Base-by-base conservation (phyloP, 1,284 basidiomycete genomes). In the Neolentinus lepideus region DNA sequence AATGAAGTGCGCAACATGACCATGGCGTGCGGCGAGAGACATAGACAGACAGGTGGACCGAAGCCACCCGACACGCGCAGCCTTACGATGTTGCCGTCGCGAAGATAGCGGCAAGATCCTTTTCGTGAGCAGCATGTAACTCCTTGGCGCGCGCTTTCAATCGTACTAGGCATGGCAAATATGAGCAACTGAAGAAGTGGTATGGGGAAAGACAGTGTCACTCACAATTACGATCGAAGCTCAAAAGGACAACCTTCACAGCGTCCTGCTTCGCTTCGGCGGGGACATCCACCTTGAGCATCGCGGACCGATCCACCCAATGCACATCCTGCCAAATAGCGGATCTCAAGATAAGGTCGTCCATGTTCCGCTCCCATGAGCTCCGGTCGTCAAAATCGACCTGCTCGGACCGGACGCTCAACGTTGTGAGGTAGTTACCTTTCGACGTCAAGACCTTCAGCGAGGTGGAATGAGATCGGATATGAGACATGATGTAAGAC, bases 401-500 rank as follows among this genome's bases (percentile, higher is more conserved):
- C 58, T 90, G 81, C 69, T 99, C 96, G 1, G 83, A 87, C 12
- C 94, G 84, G 43, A 98, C 84, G 61, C 75, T 86, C 33, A 99
- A 78, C 53, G 89, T 90, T 1, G 81, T 78, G 1, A 99, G 78
- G 68, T 98, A 98, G 69, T 98, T 99, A 62, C 96, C 96, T 58
- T 88, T 88, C 14, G 89, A 90, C 0, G 97, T 99, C 71, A 95
- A 94, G 10, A 98, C 87, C 73, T 98, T 98, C 71, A 98, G 83
- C 16, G 85, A 88, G 2, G 77, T 74, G 0, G 85, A 71, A 62
- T 92, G 88, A 3, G 85, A 79, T 52, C 88, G 88, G 58, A 98
- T 74, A 60, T 85, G 85, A n/a, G 79, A 74, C 16, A 83, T 84
- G 61, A 98, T 80, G 64, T 92, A 95, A 0, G 75, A 62, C 54